Evolutionary conservation across 2,329 filamentous ascomycete genomes (phyloP), one percentile per base, ranked within the genome.

Genomic region (Aspergillus glaucus): DNA sequence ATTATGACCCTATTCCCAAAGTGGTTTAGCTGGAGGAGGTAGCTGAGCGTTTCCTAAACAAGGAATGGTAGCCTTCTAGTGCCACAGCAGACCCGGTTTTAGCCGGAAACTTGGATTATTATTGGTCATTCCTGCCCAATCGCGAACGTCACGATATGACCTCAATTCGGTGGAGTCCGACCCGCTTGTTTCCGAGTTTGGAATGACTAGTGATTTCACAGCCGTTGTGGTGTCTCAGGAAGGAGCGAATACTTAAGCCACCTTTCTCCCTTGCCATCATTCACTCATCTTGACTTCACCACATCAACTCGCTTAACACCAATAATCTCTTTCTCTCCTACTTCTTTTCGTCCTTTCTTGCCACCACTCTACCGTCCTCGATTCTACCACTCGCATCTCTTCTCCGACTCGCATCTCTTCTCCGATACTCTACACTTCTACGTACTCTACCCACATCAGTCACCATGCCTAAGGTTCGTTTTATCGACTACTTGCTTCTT

Each of bases 401-500:
- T 40, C 15, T 17, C n/a, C 19, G 19, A 15, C 17, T 21, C 17
- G 17, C 9, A 30, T 40, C 37, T 21, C 8, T 15, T 40, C 15
- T 17, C n/a, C 19, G 19, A 15, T 19, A 19, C 37, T 19, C 15
- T 40, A 40, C 17, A 19, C 12, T 2, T 36, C 28, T 21, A 10
- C 15, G 22, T 24, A 43, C 21, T 36, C 14, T 26, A 28, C 15
- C 9, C 26, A n/a, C 1, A 46, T 40, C 45, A 28, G 34, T 47
- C 60, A 60, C 44, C 57, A 66, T 64, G 68, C 60, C 65, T 52
- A 61, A 71, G 62, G 68, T 70, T 37, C 44, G 60, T 55, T 48
- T 48, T 39, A 43, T 50, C 24, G 9, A 24, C 43, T 30, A 26
- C 22, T 42, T 36, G 36, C 45, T 40, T n/a, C 44, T 44, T 49